Evolutionary conservation across 306 rosid species (phyloP).

Genomic region (Rosa multiflora): DNA sequence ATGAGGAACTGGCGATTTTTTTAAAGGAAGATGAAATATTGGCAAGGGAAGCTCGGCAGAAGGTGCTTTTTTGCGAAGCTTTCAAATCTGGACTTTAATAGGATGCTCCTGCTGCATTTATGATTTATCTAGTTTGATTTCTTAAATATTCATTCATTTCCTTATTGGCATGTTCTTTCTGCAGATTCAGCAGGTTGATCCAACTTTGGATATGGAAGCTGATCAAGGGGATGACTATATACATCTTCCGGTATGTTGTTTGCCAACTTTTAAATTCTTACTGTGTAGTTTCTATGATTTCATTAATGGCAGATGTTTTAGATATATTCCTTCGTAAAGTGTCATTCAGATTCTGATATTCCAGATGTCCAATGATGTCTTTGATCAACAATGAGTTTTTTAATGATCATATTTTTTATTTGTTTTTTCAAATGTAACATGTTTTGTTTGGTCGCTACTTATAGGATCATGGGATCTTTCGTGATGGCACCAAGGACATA

Average conservation of each 20-base stretch:
- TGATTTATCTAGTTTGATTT: conserved; percentile 19
- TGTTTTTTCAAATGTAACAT: neutral
- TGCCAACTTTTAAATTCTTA: conserved; percentile 34
- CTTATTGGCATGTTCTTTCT: conserved; percentile 16
- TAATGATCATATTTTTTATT: neutral
- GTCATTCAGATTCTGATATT: neutral
- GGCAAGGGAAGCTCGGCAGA: conserved; percentile 75
- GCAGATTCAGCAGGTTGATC: conserved; percentile 89
- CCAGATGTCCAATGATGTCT: neutral
- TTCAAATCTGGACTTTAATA: conserved; percentile 7
- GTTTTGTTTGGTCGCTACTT: neutral
- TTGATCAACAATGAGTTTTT: neutral
- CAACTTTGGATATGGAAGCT: conserved; percentile 97
- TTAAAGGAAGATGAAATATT: conserved; percentile 84
- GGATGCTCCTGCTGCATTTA: conserved; percentile 22
- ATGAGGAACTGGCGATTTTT: conserved; percentile 91
- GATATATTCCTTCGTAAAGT: neutral
- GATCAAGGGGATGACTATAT: conserved; percentile 96
- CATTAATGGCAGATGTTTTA: too few species aligned
- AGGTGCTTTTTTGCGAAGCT: conserved; percentile 46
- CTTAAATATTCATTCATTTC: neutral
- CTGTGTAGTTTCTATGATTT: neutral
- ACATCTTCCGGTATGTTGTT: conserved; percentile 86
- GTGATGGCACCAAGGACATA: conserved; percentile 87
- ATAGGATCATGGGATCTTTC: conserved; percentile 96